Base-by-base conservation (phyloP, 352 stramenopile species). In the Aphanomyces astaci region DNA sequence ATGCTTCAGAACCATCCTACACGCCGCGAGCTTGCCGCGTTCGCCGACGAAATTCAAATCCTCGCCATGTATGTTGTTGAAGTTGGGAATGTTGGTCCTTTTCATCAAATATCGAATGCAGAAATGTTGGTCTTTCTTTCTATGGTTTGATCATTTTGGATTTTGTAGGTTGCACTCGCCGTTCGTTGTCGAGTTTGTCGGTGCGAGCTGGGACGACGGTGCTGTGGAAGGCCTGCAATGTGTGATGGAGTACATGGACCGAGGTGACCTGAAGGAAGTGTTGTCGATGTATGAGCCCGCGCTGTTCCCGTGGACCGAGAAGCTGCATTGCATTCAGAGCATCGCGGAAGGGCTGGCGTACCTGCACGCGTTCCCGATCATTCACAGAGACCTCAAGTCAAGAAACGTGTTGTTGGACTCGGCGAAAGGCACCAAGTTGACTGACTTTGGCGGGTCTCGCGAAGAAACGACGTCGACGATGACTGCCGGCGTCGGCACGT, bases 91-190 rank as follows among this genome's bases (percentile, higher is more conserved):
- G 36, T 43, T 43, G 36, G 15, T 43, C 36, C 36, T 15, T 43
- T 43, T 43, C 36, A 15, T 43, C 15, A 43, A 43, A 43, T 15
- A 43, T 7, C 36, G 36, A 15, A 53, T 24, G 22, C 45, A 27
- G 4, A 7, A 27, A 53, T 19, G 22, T 27, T 48, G n/a, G n/a
- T n/a, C n/a, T n/a, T n/a, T n/a, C n/a, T n/a, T n/a, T n/a, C n/a
- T n/a, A n/a, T n/a, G n/a, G n/a, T n/a, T n/a, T n/a, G n/a, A n/a
- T n/a, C n/a, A n/a, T n/a, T n/a, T n/a, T n/a, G n/a, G n/a, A n/a
- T 3, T 31, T 13, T 10, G 55, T 64, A 65, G 56, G 2, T 63
- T 89, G 25, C 59, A 78, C 24, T 79, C 86, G 36, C 62, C 62
- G n/a, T 68, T 56, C 51, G 22, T 68, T 40, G 62, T 68, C n/a